These are phyloP conservation scores for Escovopsis weberi DNA, from an alignment of 2,329 filamentous ascomycete genomes.

Conservation along the genomic window DNA sequence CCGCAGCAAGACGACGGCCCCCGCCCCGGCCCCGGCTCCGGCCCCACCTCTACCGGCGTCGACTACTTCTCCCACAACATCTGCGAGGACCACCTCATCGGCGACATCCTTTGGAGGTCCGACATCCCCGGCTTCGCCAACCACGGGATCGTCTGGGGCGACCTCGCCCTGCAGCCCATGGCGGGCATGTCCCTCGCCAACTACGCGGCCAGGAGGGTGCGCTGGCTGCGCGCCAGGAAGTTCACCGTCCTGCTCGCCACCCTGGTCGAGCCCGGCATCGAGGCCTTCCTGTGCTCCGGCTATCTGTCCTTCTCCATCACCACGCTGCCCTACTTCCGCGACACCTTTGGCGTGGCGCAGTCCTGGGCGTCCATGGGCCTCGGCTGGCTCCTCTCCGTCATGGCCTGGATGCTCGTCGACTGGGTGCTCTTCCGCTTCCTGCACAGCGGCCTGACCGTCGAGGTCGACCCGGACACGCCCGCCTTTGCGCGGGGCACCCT, in stretches of 20 bases:
- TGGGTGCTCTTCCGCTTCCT: constrained; percentile 58
- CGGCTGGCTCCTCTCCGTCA: constrained; percentile 52
- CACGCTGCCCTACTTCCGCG: constrained; percentile 49
- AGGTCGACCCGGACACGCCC: constrained; percentile 59
- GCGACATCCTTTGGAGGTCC: constrained; percentile 77
- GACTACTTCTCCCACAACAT: constrained; percentile 94
- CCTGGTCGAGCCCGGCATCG: constrained; percentile 81
- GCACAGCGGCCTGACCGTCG: constrained; percentile 57
- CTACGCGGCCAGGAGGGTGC: constrained; percentile 66
- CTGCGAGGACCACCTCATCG: constrained; percentile 94
- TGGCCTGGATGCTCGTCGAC: constrained; percentile 61
- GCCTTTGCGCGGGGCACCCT: constrained; percentile 46
- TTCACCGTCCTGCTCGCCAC: constrained; percentile 86
- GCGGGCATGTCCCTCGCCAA: constrained; percentile 61
- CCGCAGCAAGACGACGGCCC: constrained; percentile 15
- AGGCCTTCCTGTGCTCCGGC: constrained; percentile 69
- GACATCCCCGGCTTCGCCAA: constrained; percentile 51
- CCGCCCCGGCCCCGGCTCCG: constrained; percentile 11
- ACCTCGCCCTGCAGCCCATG: constrained; percentile 83
- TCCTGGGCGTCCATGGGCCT: constrained; percentile 53
- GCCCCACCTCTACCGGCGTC: constrained; percentile 43
- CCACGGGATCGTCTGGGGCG: constrained; percentile 71
- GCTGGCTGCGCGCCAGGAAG: constrained; percentile 88
- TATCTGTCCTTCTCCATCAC: constrained; percentile 71
- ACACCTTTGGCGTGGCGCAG: constrained; percentile 35